A percentile compares a stretch with the other conserved stretches of the same genome.
phyloP scores from a whole-genome alignment of 495 filamentous ascomycete species.

The Neurospora cerealis region DNA sequence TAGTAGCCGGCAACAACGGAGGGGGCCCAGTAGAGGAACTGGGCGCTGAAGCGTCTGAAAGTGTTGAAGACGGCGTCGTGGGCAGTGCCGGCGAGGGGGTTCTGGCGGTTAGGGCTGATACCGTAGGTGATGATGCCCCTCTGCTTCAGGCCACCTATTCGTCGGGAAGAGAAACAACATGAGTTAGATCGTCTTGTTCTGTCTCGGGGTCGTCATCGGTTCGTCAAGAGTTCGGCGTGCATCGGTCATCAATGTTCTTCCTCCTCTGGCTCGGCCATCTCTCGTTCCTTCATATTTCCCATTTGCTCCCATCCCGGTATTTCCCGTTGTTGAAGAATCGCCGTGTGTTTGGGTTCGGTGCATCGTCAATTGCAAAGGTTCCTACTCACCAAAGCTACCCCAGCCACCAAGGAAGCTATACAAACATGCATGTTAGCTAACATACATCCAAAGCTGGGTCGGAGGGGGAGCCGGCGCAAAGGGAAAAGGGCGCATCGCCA shows the following conservation, averaged over 20 bases:
- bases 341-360: background rate
- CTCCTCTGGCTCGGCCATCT: background rate
- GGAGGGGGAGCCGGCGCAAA: conserved; percentile 1
- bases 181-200: background rate
- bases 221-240: background rate
- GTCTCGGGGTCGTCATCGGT: background rate
- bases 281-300: conserved; percentile 1
- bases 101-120: conserved; percentile 42
- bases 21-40: conserved; percentile 76
- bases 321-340: background rate
- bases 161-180: conserved; percentile 10
- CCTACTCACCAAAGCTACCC: conserved; percentile 72
- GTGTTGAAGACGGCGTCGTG: conserved; percentile 55
- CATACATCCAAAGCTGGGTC: background rate
- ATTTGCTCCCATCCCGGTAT: background rate
- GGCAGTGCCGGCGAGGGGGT: conserved; percentile 45
- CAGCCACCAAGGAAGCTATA: conserved; percentile 73
- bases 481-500: conserved; percentile 5
- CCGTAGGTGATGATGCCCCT: conserved; percentile 48
- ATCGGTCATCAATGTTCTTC: background rate
- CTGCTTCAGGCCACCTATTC: conserved; percentile 38
- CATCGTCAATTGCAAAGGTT: background rate
- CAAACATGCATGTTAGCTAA: conserved; percentile 20
- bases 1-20: conserved; percentile 67
- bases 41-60: conserved; percentile 47